Evolutionary conservation across 2,329 filamentous ascomycete species (phyloP).

Genomic region (Chaetothyriales sp.): DNA sequence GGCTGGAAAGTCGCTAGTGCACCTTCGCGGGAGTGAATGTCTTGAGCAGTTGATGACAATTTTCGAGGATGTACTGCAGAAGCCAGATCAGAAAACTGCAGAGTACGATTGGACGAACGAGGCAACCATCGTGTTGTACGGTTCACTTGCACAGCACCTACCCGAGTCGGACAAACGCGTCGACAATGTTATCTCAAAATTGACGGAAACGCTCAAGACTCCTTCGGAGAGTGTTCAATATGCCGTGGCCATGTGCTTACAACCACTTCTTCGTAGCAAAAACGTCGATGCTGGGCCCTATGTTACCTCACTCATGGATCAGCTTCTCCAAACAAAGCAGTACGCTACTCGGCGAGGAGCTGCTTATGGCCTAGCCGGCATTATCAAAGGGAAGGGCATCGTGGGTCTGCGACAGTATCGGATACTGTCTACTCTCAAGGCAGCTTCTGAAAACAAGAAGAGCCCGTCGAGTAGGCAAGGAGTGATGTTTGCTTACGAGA

Average conservation of each 20-base stretch:
- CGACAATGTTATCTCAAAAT: conserved; percentile 71
- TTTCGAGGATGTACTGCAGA: conserved; percentile 78
- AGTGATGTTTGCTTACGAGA: conserved; percentile 76
- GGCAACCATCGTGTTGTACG: conserved; percentile 94
- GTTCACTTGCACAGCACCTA: conserved; percentile 79
- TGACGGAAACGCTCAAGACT: conserved; percentile 78
- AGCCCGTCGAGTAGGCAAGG: conserved; percentile 79
- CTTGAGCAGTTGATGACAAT: conserved; percentile 85
- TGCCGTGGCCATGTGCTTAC: conserved; percentile 85
- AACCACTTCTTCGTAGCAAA: conserved; percentile 74
- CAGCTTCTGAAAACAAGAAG: conserved; percentile 89
- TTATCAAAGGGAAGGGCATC: conserved; percentile 80
- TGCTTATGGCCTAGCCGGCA: conserved; percentile 83
- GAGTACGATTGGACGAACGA: conserved; percentile 85
- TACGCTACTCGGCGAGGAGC: conserved; percentile 89
- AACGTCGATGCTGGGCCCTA: conserved; percentile 66
- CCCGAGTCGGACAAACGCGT: conserved; percentile 74
- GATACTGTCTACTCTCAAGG: conserved; percentile 66
- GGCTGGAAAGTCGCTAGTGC: conserved; percentile 68
- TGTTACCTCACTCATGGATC: conserved; percentile 65
- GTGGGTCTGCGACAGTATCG: conserved; percentile 69
- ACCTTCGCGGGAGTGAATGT: conserved; percentile 63
- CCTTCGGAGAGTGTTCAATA: conserved; percentile 96
- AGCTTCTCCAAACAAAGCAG: conserved; percentile 72
- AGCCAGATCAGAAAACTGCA: conserved; percentile 66